Conservation (phyloP, 345 rosid species). For the Hirschfeldia incana region DNA sequence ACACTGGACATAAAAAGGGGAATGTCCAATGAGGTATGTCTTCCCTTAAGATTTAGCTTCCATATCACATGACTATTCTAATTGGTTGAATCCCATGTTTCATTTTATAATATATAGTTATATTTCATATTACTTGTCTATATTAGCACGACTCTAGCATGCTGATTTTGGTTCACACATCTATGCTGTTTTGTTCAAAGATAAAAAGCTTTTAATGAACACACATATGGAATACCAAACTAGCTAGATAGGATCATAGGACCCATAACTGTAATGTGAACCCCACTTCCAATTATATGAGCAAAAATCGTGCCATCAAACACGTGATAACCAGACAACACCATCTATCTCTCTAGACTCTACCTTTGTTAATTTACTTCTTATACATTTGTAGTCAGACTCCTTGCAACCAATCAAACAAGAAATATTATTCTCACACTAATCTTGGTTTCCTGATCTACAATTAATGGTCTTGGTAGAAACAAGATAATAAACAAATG, state of each 20-base stretch:
- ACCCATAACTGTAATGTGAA: conserved; percentile 25
- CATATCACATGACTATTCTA: conserved; percentile 35
- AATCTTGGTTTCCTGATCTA: conserved; percentile 1
- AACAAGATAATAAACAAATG: not conserved
- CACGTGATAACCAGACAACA: conserved; percentile 40
- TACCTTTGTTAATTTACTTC: conserved; percentile 35
- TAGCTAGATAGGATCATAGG: conserved; percentile 16
- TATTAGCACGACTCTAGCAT: conserved; percentile 21
- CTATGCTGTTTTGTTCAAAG: conserved; percentile 10
- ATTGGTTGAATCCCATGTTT: conserved; percentile 22
- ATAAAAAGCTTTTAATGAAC: not conserved
- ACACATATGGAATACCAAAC: conserved; percentile 15
- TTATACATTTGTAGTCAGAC: conserved; percentile 27
- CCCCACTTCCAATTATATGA: conserved; percentile 40
- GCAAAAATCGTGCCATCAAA: conserved; percentile 36
- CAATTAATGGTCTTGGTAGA: not conserved
- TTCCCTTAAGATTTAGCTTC: conserved; percentile 35
- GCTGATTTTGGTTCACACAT: conserved; percentile 19
- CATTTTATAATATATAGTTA: conserved; percentile 9
- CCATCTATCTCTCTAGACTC: not conserved
- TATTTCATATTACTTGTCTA: not conserved
- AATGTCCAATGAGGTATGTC: conserved; percentile 37
- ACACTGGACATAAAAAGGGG: conserved; percentile 9
- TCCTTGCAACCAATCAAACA: conserved; percentile 24
- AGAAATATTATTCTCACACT: not conserved